Evolutionary conservation across 768 basidiomycete species (phyloP), one percentile per base, ranked within the genome.

Genomic region (Steccherinum ochraceum): DNA sequence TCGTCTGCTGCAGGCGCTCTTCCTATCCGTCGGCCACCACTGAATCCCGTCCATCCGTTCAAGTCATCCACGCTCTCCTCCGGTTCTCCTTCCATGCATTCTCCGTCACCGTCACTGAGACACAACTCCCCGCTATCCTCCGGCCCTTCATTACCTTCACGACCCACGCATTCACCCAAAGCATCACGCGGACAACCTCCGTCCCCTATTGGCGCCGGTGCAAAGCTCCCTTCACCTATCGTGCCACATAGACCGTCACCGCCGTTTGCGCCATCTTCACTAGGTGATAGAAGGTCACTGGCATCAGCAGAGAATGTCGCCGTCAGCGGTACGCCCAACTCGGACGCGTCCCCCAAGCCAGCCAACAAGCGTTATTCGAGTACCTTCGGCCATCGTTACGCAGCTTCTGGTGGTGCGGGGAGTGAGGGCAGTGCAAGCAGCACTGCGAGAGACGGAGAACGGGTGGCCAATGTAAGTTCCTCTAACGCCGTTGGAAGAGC

Each of bases 301-400:
- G 51, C 57, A 4, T 52, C 70, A 11, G 68, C 62, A n/a, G 69
- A 69, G 20, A 57, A 56, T 24, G 56, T 41, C 55, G 39, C 52
- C 13, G 51, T 51, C 24, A 46, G 11, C 20, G 40, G 39, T 18
- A 21, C 49, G 18, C 11, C n/a, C 40, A 16, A 7, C 16, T 18
- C 11, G 20, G 41, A 44, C n/a, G 48, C 19, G 18, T 52, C 60
- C 27, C 54, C 54, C 55, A 52, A 41, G 53, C 50, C 48, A 52
- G 46, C 50, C 48, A 58, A 81, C 35, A 86, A 84, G 64, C 72
- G 86, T 5, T 91, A 89, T 68, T 86, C 84, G 42, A 87, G 84
- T 56, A 86, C 81, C 53, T 91, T 91, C 61, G 81, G 84, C 10
- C 81, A 89, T 63, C 75, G 88, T 41, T 86, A 86, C 62, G 68